Percentiles rank a stretch among this genome's conserved stretches.
phyloP scores from a whole-genome alignment of 805 yeast genomes.

The Torulaspora gathmanii region DNA sequence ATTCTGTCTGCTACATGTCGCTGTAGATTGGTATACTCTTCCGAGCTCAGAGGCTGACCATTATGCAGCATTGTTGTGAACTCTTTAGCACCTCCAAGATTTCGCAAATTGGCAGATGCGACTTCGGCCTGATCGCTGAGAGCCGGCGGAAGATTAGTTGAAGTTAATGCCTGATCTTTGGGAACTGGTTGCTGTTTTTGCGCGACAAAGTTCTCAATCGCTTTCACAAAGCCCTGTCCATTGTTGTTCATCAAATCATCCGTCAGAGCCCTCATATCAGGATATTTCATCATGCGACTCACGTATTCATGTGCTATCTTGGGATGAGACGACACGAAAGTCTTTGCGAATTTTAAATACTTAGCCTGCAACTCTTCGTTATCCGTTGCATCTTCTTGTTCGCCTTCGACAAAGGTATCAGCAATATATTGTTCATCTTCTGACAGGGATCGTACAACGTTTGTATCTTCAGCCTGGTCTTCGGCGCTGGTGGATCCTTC shows the following conservation, averaged over 20 bases:
- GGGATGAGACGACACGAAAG: slow-evolving; percentile 34
- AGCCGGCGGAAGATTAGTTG: background rate
- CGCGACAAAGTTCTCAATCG: slow-evolving; percentile 71
- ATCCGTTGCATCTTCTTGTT: slow-evolving; percentile 1
- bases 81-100: slow-evolving; percentile 23
- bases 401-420: background rate
- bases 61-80: slow-evolving; percentile 31
- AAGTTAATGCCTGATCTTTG: background rate
- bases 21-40: slow-evolving; percentile 32
- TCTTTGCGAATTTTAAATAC: slow-evolving; percentile 31
- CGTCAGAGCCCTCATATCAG: slow-evolving; percentile 58
- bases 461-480: slow-evolving; percentile 6
- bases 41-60: slow-evolving; percentile 30
- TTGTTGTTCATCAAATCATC: slow-evolving; percentile 68
- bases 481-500: slow-evolving; percentile 1
- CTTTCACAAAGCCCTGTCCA: slow-evolving; percentile 71
- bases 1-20: slow-evolving; percentile 33
- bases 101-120: slow-evolving; percentile 12
- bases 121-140: slow-evolving; percentile 3
- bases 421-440: background rate
- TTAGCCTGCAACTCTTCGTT: slow-evolving; percentile 21
- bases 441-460: slow-evolving; percentile 2
- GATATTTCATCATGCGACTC: slow-evolving; percentile 32
- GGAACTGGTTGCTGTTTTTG: slow-evolving; percentile 28
- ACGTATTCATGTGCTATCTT: slow-evolving; percentile 35